Conservation (phyloP, 2,329 filamentous ascomycete genomes). For the Orbilia brochopaga region DNA sequence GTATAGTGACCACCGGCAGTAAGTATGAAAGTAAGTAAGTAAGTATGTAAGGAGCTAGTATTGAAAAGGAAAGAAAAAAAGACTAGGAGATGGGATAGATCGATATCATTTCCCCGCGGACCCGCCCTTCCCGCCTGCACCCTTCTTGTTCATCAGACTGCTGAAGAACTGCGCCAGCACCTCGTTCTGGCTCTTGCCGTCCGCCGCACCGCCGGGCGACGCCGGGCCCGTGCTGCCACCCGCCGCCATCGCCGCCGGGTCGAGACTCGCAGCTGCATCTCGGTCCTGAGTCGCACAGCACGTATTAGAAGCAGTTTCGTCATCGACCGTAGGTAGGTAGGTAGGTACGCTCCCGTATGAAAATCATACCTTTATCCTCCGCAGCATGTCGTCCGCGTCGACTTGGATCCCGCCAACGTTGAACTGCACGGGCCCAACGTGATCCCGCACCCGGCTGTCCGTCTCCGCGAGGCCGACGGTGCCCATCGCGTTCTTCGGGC, state of each 20-base stretch:
- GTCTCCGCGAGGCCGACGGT: slow-evolving; percentile 57
- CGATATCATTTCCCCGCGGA: slow-evolving; percentile 8
- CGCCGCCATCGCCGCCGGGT: slow-evolving; percentile 22
- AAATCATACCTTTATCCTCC: slow-evolving; percentile 80
- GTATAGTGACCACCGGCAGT: not conserved
- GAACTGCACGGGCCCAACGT: slow-evolving; percentile 93
- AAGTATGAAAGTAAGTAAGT: not conserved
- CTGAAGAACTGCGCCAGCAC: slow-evolving; percentile 68
- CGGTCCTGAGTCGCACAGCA: slow-evolving; percentile 54
- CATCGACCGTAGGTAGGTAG: slow-evolving; percentile 19
- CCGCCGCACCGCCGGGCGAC: slow-evolving; percentile 52
- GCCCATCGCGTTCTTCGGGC: slow-evolving; percentile 53
- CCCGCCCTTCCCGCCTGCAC: slow-evolving; percentile 32
- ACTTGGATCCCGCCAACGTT: slow-evolving; percentile 98
- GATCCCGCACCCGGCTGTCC: slow-evolving; percentile 67
- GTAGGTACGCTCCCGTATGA: too few species aligned
- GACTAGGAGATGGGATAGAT: too few species aligned
- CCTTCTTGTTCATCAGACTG: slow-evolving; percentile 63
- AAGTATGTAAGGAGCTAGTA: not conserved
- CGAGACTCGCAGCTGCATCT: slow-evolving; percentile 56
- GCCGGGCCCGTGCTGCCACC: slow-evolving; percentile 51
- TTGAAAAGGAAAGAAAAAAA: not conserved
- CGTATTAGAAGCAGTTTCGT: slow-evolving; percentile 14
- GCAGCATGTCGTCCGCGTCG: slow-evolving; percentile 90
- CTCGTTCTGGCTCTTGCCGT: slow-evolving; percentile 65